Percentiles rank a stretch among this genome's conserved stretches.
phyloP scores from a whole-genome alignment of 768 basidiomycete genomes.

The Heimioporus sp. region DNA sequence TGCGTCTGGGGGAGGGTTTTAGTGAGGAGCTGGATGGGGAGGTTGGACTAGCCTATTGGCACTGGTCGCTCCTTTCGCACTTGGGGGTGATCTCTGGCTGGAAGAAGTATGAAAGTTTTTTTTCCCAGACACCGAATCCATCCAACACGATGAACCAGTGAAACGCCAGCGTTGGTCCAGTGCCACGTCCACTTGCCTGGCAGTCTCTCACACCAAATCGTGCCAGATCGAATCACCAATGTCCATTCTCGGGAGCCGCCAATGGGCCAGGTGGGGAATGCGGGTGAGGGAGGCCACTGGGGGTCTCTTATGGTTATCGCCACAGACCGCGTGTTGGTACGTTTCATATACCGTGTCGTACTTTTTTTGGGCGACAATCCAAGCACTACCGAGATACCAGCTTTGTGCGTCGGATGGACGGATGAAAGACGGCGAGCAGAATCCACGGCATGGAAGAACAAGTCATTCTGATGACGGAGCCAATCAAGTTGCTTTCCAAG shows the following conservation, averaged over 20 bases:
- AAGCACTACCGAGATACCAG: slow-evolving; percentile 98
- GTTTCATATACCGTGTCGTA: slow-evolving; percentile 99
- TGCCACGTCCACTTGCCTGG: slow-evolving; percentile 28
- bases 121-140: too few species aligned
- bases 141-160: too few species aligned
- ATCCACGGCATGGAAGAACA: slow-evolving; percentile 30
- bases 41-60: too few species aligned
- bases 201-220: slow-evolving; percentile 47
- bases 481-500: slow-evolving; percentile 96
- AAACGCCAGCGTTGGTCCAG: slow-evolving; percentile 36
- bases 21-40: too few species aligned
- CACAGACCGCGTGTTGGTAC: slow-evolving; percentile 99
- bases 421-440: slow-evolving; percentile 28
- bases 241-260: slow-evolving; percentile 41
- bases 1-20: too few species aligned
- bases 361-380: slow-evolving; percentile 97
- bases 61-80: too few species aligned
- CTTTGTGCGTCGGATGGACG: slow-evolving; percentile 96
- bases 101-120: too few species aligned
- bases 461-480: slow-evolving; percentile 95
- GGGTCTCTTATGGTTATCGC: slow-evolving; percentile 90
- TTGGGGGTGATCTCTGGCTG: too few species aligned
- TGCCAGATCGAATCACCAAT: slow-evolving; percentile 61
- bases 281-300: slow-evolving; percentile 28
- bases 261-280: slow-evolving; percentile 34